A percentile compares a stretch with the other conserved stretches of the same genome.
Evolutionary conservation across 1,139 yeast species (phyloP).

Genomic region (Yamadazyma sp.): DNA sequence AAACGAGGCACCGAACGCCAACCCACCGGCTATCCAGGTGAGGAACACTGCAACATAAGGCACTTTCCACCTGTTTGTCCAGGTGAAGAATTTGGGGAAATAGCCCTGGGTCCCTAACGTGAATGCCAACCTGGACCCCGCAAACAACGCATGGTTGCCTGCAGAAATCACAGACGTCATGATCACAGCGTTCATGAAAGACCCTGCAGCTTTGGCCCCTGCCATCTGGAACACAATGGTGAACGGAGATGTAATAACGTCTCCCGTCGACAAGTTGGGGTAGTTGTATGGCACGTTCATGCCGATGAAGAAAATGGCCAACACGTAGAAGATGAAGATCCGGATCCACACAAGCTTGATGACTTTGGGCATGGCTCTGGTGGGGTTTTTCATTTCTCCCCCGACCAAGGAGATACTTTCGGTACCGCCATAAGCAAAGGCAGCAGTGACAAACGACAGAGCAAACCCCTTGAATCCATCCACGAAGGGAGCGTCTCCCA

Average conservation of each 20-base stretch:
- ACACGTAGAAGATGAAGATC: conserved; percentile 38
- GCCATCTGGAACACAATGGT: conserved; percentile 60
- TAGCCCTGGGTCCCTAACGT: conserved; percentile 43
- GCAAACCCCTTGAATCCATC: conserved; percentile 43
- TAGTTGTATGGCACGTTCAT: conserved; percentile 45
- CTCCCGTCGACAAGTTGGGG: conserved; percentile 38
- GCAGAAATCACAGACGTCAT: conserved; percentile 47
- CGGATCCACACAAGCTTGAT: conserved; percentile 60
- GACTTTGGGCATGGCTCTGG: conserved; percentile 56
- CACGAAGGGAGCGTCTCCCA: conserved; percentile 44
- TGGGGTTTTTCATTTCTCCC: conserved; percentile 64
- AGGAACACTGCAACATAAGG: conserved; percentile 43
- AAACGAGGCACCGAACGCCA: conserved; percentile 45
- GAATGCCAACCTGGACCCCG: conserved; percentile 44
- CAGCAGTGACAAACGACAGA: conserved; percentile 49
- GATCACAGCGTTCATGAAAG: conserved; percentile 47
- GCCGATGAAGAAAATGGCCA: conserved; percentile 46
- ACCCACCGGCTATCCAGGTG: conserved; percentile 44
- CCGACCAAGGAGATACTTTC: conserved; percentile 66
- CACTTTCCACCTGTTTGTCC: conserved; percentile 33
- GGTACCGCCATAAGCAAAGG: conserved; percentile 69
- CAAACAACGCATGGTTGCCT: conserved; percentile 45
- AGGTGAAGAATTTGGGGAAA: conserved; percentile 36
- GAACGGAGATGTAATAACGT: conserved; percentile 60
- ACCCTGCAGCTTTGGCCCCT: conserved; percentile 45